Base-by-base conservation (phyloP, 345 rosid species). In the Salix arbutifolia region DNA sequence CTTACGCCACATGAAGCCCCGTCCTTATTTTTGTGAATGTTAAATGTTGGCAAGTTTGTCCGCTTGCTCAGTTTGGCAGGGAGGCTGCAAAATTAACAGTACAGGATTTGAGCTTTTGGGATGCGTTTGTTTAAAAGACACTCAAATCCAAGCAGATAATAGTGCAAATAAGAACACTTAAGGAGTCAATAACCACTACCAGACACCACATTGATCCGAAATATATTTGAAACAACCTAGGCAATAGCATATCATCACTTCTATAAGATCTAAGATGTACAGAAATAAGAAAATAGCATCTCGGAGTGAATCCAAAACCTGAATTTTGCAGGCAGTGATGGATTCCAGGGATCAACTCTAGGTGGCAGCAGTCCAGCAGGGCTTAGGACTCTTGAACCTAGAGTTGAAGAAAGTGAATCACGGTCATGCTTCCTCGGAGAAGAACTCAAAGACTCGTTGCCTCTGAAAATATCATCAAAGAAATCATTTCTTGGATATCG, bases 391-490 rank as follows among this genome's bases (percentile, higher is more conserved):
- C 85, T 83, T 6, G 92, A 89, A 60, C 87, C 91, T 6, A 92
- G 86, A 30, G 87, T 78, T 0, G 86, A 83, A 50, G 90, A 81
- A 71, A 83, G 85, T 21, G 84, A 71, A 72, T 87, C 93, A 62
- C 68, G 40, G 4, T 80, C 88, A 18, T 78, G 79, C 74, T 77
- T 85, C 88, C 87, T 78, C 5, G 93, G 90, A 13, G 90, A 83
- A 76, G 90, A 82, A 65, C 81, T 76, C 69, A 82, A 64, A 14
- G 87, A 85, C 16, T 90, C 91, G 33, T 80, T 65, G 37, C 87
- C 90, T 84, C 78, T 74, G 52, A 88, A 94, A 68, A 94, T 94
- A 78, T 94, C 98, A 53, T 84, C 88, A 38, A 88, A 94, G 89
- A 94, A 94, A 67, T 89, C 89, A 37, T 78, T 85, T 13, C 80